Conservation (phyloP, 2,329 filamentous ascomycete species). For the Fusarium sp. region DNA sequence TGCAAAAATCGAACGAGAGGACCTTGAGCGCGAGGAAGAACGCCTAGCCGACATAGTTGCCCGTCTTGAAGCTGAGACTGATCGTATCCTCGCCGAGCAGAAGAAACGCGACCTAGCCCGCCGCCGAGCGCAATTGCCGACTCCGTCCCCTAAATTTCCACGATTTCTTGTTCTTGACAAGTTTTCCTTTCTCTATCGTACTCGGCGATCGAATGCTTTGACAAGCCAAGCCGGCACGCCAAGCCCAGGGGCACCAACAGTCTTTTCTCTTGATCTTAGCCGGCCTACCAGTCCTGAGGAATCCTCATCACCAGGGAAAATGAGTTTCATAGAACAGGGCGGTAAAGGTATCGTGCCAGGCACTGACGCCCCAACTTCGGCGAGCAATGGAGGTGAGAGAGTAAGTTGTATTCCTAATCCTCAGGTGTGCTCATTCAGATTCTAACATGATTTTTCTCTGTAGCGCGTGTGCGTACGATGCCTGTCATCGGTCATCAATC, state of each 20-base stretch:
- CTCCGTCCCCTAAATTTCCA: slow-evolving; percentile 42
- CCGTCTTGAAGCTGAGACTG: slow-evolving; percentile 57
- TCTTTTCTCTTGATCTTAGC: slow-evolving; percentile 50
- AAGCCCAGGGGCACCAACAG: slow-evolving; percentile 45
- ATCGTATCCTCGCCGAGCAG: slow-evolving; percentile 59
- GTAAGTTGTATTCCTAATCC: slow-evolving; percentile 56
- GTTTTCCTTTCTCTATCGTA: slow-evolving; percentile 56
- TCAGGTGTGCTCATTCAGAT: not conserved
- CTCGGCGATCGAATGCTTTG: slow-evolving; percentile 50
- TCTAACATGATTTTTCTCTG: slow-evolving; percentile 15
- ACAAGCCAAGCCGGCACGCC: slow-evolving; percentile 46
- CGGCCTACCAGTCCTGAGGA: slow-evolving; percentile 47
- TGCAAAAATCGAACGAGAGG: slow-evolving; percentile 34
- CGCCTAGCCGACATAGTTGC: slow-evolving; percentile 52
- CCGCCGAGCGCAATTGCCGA: slow-evolving; percentile 54
- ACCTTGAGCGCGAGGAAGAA: slow-evolving; percentile 30
- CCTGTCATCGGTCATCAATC: slow-evolving; percentile 71
- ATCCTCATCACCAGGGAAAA: slow-evolving; percentile 40
- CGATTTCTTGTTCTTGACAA: slow-evolving; percentile 58
- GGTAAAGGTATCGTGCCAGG: slow-evolving; percentile 58
- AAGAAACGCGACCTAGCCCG: slow-evolving; percentile 59
- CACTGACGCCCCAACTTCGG: slow-evolving; percentile 81
- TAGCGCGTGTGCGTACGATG: slow-evolving; percentile 78
- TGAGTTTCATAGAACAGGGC: slow-evolving; percentile 55
- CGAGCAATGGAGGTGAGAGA: slow-evolving; percentile 81